These are phyloP conservation scores for Hyphodiscus sp. DNA, from an alignment of 2,329 filamentous ascomycete genomes.

Conservation along the genomic window DNA sequence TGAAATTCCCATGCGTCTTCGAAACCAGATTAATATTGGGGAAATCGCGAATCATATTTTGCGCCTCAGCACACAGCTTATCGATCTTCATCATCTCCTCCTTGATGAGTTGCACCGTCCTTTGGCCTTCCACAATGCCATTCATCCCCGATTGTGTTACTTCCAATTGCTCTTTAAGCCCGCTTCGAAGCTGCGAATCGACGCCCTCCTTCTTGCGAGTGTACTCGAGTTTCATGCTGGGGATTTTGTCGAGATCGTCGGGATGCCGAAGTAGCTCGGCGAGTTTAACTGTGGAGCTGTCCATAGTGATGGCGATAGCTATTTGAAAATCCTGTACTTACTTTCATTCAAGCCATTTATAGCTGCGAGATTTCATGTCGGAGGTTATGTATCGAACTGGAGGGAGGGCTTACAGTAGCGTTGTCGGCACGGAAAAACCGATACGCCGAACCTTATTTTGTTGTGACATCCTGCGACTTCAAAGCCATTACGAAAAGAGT, in stretches of 20 bases:
- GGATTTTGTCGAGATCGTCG: constrained; percentile 95
- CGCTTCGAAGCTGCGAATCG: constrained; percentile 82
- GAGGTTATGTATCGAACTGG: neutral
- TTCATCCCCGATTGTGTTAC: constrained; percentile 90
- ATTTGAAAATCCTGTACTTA: constrained; percentile 1
- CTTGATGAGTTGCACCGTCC: constrained; percentile 86
- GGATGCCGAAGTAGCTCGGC: constrained; percentile 90
- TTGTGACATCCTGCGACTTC: constrained; percentile 3
- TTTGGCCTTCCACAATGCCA: constrained; percentile 82
- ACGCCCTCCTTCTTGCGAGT: constrained; percentile 87
- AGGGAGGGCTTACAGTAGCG: neutral
- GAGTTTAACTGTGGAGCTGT: constrained; percentile 52
- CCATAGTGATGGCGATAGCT: constrained; percentile 26
- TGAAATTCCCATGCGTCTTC: constrained; percentile 94
- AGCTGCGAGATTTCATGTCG: neutral
- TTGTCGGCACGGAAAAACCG: neutral
- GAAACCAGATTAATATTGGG: constrained; percentile 86
- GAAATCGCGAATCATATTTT: constrained; percentile 97
- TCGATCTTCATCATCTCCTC: constrained; percentile 99
- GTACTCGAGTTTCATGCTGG: constrained; percentile 84
- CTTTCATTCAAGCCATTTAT: constrained; percentile 18
- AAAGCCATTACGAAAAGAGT: neutral
- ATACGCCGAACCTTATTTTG: constrained; percentile 4
- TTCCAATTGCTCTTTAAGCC: constrained; percentile 86
- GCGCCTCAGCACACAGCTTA: constrained; percentile 91